Base-by-base conservation (phyloP, 2,329 filamentous ascomycete genomes). In the Ophidiomyces ophidiicola region DNA sequence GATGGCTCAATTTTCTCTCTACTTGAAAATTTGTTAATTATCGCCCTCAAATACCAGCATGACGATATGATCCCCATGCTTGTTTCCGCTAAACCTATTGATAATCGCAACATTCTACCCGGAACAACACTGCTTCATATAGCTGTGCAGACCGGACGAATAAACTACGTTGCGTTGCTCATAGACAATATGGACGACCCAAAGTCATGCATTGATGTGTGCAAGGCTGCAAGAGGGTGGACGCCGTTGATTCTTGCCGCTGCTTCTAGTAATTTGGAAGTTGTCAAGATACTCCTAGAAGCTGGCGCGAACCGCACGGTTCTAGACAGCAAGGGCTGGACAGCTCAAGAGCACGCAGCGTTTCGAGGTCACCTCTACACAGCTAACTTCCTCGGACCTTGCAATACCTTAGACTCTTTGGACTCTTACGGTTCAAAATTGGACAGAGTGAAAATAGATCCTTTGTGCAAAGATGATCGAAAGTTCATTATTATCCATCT, bases 171-270 rank as follows among this genome's bases (percentile, higher is more conserved):
- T n/a, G 32, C 20, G 8, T 31, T 41, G 6, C 33, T 50, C 3
- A 25, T 50, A 19, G 20, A 41, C 20, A 18, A 34, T 1, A 25
- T 19, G 31, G 10, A 18, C 20, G 3, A 19, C 29, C 11, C 18
- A 25, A 25, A 39, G 33, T 5, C 17, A 19, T 11, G 32, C 8
- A 32, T 56, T 19, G 42, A 58, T 32, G 21, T 36, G 12, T 29
- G 31, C 3, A 51, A 58, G 21, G 31, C 37, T 8, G 38, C 46
- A 1, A 44, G 46, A 20, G 53, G 52, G 3, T 58, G 58, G 58
- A 62, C 57, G 7, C 53, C 59, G 4, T 41, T 61, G 17, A 53
- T 57, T 25, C 45, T 53, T 36, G 54, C 58, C 20, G 53, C 52
- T 34, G 46, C 48, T 1, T 37, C 49, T 14, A 58, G 58, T 0